A percentile compares a stretch with the other conserved stretches of the same genome.
Conservation (phyloP, 306 rosid genomes). For the Acacia acuminata region DNA sequence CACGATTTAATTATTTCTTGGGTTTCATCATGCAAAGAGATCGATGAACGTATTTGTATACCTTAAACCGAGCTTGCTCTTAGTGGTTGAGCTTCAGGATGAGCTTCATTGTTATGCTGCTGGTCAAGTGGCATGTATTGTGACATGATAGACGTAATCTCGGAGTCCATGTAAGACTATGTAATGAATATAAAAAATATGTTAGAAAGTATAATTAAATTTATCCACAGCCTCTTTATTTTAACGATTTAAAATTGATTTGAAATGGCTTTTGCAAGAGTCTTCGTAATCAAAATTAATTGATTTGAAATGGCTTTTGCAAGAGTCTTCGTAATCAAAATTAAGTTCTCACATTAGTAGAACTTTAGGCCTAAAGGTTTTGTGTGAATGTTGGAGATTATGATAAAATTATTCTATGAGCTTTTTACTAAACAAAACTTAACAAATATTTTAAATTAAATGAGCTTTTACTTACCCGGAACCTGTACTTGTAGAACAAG, state of each 20-base stretch:
- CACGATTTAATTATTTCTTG: not conserved
- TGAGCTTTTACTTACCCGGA: conserved; percentile 60
- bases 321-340: not conserved
- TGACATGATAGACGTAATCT: conserved; percentile 96
- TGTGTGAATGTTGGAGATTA: not conserved
- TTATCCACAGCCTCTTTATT: not conserved
- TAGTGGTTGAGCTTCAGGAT: conserved; percentile 59
- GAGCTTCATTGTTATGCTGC: conserved; percentile 62
- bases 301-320: not conserved
- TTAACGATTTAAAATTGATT: not conserved
- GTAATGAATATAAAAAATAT: not conserved
- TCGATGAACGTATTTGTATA: not conserved
- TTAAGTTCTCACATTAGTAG: not conserved
- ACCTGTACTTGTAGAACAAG: conserved; percentile 90
- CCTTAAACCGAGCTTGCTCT: conserved; percentile 62
- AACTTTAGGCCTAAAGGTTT: not conserved
- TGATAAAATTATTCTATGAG: not conserved
- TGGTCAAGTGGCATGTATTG: conserved; percentile 96
- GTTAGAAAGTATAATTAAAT: not conserved
- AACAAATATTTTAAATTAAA: not conserved
- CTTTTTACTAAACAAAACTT: not conserved
- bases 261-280: not conserved
- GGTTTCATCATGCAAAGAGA: conserved; percentile 5
- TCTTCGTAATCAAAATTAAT: not conserved
- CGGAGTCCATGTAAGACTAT: conserved; percentile 98